Base-by-base conservation (phyloP, 2,329 filamentous ascomycete species). In the Aspergillus nomiae region DNA sequence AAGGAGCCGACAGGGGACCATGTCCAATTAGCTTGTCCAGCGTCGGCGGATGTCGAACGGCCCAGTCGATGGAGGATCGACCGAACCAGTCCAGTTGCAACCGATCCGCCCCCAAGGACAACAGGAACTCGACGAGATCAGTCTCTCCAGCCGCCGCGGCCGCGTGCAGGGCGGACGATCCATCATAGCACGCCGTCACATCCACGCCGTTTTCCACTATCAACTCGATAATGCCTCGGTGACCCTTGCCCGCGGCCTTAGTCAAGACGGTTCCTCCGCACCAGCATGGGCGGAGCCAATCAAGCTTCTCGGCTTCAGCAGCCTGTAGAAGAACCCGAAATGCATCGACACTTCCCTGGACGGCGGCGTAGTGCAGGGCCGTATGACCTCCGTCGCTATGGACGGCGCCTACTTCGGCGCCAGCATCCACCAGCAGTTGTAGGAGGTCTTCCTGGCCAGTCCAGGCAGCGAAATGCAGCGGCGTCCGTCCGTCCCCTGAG, bases 51-150 rank as follows among this genome's bases (percentile, higher is more conserved):
- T 56, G 54, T 38, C 19, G 54, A 43, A 34, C 30, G 8, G 54
- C 54, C 54, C 54, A 56, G 24, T 56, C 54, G 4, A 56, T 14
- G 54, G 54, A 16, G 54, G 54, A 56, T 14, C 54, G 54, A 21
- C 54, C 54, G 54, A 56, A 56, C 32, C 32, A 56, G 32, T 56
- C 54, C n/a, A 56, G 32, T 56, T 56, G 54, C 34, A 41, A 24
- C 19, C 19, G 32, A 28, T 56, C 54, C 2, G 54, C 54, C 12
- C 54, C 54, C n/a, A 38, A 8, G 6, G 54, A 43, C 1, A 56
- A 41, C 32, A 56, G 54, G 30, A 56, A 38, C 54, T 56, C 54
- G 36, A 41, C 54, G 32, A 56, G 30, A 12, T 56, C 36, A 38
- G 54, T 41, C 54, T 56, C n/a, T 43, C 54, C 54, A 24, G 54